A percentile compares a stretch with the other conserved stretches of the same genome.
These are phyloP conservation scores for Chlorella sp. DNA, from an alignment of 139 green algal genomes.

Conservation along the genomic window DNA sequence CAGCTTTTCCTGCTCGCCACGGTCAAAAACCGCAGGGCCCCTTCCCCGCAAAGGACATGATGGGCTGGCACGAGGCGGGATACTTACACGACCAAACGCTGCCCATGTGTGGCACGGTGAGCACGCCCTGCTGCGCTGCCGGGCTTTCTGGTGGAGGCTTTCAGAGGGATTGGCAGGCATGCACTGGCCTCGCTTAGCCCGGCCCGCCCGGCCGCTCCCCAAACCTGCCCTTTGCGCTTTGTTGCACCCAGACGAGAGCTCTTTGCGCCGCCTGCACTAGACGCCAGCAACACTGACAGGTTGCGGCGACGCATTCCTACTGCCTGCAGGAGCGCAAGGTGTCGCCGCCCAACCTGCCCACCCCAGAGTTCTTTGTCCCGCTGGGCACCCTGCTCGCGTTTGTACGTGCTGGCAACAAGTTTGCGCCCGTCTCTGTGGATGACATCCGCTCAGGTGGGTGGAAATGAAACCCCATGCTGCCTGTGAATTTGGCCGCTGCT, in stretches of 20 bases:
- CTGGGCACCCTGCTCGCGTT: slow-evolving; percentile 38
- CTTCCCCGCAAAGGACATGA: slow-evolving; percentile 52
- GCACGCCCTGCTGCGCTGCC: no score
- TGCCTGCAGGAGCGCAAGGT: slow-evolving; percentile 44
- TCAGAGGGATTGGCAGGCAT: not conserved
- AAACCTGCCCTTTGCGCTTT: not conserved
- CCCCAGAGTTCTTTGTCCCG: slow-evolving; percentile 42
- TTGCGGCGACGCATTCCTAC: no score
- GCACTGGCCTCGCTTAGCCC: not conserved
- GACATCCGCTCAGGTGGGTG: slow-evolving; percentile 32
- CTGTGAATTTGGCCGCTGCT: no score
- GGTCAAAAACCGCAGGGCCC: slow-evolving; percentile 38
- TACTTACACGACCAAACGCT: slow-evolving; percentile 42
- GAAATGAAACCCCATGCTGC: no score
- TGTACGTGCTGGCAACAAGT: slow-evolving; percentile 25
- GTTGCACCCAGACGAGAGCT: no score
- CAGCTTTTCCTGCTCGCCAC: not conserved
- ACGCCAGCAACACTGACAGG: no score
- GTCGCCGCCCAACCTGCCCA: slow-evolving; percentile 52
- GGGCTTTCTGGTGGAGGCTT: no score
- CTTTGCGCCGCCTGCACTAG: not conserved
- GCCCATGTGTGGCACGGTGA: slow-evolving; percentile 47
- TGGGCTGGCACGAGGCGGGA: slow-evolving; percentile 35
- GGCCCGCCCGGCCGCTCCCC: no score
- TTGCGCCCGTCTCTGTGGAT: slow-evolving; percentile 23